phyloP scores from a whole-genome alignment of 805 yeast species.

The Geotrichum ghanense region DNA sequence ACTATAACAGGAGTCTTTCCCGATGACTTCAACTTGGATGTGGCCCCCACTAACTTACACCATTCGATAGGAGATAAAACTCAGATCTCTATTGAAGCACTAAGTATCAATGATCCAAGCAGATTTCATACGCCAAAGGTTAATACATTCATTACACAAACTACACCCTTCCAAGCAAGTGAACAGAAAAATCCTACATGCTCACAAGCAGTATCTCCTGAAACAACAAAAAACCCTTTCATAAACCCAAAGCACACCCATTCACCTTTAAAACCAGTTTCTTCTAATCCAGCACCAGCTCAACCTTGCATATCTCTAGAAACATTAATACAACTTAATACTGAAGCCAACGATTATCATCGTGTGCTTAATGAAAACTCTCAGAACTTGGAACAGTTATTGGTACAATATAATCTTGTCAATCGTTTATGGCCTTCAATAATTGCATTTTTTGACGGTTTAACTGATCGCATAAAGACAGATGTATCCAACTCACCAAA shows the following conservation, averaged over 20 bases:
- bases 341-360: not conserved
- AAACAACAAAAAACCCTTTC: not conserved
- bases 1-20: not conserved
- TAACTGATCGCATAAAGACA: not conserved
- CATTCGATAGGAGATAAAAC: not conserved
- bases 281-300: not conserved
- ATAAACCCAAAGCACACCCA: not conserved
- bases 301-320: not conserved
- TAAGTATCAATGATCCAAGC: not conserved
- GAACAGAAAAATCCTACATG: not conserved
- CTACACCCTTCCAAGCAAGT: not conserved
- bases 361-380: not conserved
- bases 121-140: not conserved
- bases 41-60: not conserved
- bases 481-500: not conserved
- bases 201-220: not conserved
- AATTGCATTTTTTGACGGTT: not conserved
- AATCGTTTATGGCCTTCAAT: not conserved
- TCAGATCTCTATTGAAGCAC: not conserved
- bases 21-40: not conserved
- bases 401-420: not conserved
- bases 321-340: not conserved
- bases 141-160: not conserved
- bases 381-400: not conserved
- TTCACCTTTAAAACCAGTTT: not conserved